Base-by-base conservation (phyloP, 805 yeast species). In the Teunomyces atbi region DNA sequence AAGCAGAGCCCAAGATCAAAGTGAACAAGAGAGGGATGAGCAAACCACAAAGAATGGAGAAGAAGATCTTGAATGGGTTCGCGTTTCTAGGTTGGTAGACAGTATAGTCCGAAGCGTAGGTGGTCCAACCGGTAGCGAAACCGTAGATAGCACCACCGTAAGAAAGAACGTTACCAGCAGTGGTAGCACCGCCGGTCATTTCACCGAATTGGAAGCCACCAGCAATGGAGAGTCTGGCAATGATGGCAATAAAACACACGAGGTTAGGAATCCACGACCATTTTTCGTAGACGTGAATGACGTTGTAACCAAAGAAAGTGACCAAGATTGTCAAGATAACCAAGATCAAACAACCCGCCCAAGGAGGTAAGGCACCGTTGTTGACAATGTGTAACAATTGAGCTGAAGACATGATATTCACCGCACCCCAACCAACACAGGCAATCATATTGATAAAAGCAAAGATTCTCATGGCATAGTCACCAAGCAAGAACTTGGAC, bases 371-470 rank as follows among this genome's bases (percentile, higher is more conserved):
- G 21, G 71, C 70, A 32, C 73, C 74, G 50, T 73, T 71, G 72
- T 89, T 89, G 50, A 91, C 84, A 61, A 86, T 81, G 68, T 84
- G 82, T 49, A 90, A 73, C 52, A 90, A 71, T 65, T 89, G 94
- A 19, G 96, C 96, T 29, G 94, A 82, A 26, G 90, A 86, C 80
- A 90, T 86, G 51, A 87, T 88, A 68, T 91, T 91, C 41, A 89
- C 92, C 7, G 96, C 89, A 67, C 94, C 87, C 97, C 97, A 91
- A 57, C 97, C 97, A 46, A 90, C 81, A 78, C 96, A 88, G 21
- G 96, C 91, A 51, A 91, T 66, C 59, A 83, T 78, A 62, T 90
- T 89, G 62, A 91, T 74, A 39, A 84, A 65, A 7, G 95, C 84
- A 59, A 89, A 85, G 47, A 89, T 75, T 64, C 96, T 79, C 68